Base-by-base conservation (phyloP, 2,329 filamentous ascomycete species). In the Pseudogymnoascus sp. region DNA sequence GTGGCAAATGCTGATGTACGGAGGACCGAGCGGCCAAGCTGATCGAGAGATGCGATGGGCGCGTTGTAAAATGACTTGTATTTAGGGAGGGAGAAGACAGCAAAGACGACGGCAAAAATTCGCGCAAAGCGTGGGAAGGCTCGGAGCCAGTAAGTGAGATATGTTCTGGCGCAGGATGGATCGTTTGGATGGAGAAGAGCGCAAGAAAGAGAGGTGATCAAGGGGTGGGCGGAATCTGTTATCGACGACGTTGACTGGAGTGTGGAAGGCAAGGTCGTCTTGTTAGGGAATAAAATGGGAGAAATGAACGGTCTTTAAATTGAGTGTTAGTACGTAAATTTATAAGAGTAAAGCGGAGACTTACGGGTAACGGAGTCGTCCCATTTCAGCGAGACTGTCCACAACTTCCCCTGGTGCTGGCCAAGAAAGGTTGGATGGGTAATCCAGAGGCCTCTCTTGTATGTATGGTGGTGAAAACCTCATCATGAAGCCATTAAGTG, bases 111-210 rank as follows among this genome's bases (percentile, higher is more conserved):
- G 3, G 92, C 83, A 75, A 94, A 88, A 77, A 94, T 84, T 64
- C 90, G 89, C 5, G 88, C 85, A 29, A 96, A 78, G 0, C 83
- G 80, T 0, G 92, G 92, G 74, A 96, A 94, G 1, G 91, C 88
- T 62, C 85, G 84, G 63, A 96, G 84, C 84, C 90, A 93, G 76
- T 94, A 95, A 64, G 90, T 90, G 51, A 97, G 78, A 73, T 92
- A 95, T 2, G 91, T 95, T 31, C 90, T 89, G 38, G 88, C 82
- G 74, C 93, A 99, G 15, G 90, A 96, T 1, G 93, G 92, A 69
- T 96, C 90, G 15, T 84, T 81, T 0, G 93, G 92, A 72, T 99
- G 93, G 2, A 97, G 84, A 1, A 93, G 82, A 0, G 93, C 93
- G 76, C 94, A 99, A 44, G 91, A 93, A 17, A 97, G 84, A 27